Evolutionary conservation across 805 yeast genomes (phyloP).

Genomic region (Ogataea paraovalis): DNA sequence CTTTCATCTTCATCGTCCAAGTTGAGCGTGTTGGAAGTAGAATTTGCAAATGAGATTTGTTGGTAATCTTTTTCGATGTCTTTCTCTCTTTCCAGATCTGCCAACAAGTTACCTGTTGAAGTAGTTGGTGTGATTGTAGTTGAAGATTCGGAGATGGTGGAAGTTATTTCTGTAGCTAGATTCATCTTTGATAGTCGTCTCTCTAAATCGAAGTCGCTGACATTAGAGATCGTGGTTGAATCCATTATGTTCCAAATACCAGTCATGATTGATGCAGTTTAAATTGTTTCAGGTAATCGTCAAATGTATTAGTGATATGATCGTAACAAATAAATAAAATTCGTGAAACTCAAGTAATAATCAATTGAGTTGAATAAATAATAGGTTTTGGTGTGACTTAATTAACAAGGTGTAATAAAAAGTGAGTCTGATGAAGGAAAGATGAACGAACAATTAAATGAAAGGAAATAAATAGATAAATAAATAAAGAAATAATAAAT

Average conservation of each 20-base stretch:
- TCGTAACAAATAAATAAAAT: neutral
- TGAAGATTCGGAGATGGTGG: conserved; percentile 15
- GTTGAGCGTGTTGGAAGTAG: neutral
- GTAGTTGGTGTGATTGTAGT: conserved; percentile 14
- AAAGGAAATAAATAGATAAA: neutral
- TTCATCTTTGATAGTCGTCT: conserved; percentile 11
- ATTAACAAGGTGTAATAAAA: too few species aligned
- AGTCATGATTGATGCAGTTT: conserved; percentile 4
- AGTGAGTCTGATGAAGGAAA: too few species aligned
- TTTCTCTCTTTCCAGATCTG: conserved; percentile 7
- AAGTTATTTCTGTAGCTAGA: conserved; percentile 9
- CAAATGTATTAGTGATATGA: neutral
- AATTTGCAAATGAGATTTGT: neutral
- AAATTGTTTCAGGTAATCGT: neutral
- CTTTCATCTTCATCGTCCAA: neutral
- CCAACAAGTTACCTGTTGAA: conserved; percentile 16
- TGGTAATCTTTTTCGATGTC: conserved; percentile 3
- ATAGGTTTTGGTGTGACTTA: too few species aligned
- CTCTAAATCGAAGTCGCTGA: conserved; percentile 7
- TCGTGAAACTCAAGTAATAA: neutral
- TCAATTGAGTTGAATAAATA: too few species aligned
- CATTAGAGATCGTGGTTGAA: conserved; percentile 1
- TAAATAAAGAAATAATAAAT: too few species aligned
- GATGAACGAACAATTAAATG: neutral
- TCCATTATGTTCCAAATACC: conserved; percentile 17